Conservation (phyloP, 345 rosid species). For the Camelina neglecta region DNA sequence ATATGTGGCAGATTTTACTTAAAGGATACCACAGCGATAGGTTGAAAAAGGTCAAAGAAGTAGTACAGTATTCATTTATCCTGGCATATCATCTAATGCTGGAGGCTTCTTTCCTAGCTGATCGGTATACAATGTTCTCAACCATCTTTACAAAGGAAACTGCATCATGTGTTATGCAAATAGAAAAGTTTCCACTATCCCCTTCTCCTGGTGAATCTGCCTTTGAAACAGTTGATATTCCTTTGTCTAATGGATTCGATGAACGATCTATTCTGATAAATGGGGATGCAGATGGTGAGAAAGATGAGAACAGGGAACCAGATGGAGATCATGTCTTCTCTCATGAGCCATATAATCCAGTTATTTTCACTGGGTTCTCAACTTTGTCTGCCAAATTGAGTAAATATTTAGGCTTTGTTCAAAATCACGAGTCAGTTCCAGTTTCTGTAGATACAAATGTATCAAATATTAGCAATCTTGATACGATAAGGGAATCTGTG, state of each 20-base stretch:
- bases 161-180: slow-evolving; percentile 40
- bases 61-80: slow-evolving; percentile 67
- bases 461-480: slow-evolving; percentile 42
- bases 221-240: slow-evolving; percentile 46
- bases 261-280: slow-evolving; percentile 44
- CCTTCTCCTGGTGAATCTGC: slow-evolving; percentile 46
- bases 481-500: slow-evolving; percentile 37
- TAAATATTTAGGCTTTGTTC: slow-evolving; percentile 63
- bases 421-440: slow-evolving; percentile 53
- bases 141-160: slow-evolving; percentile 55
- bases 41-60: slow-evolving; percentile 83
- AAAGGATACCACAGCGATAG: slow-evolving; percentile 84
- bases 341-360: slow-evolving; percentile 78
- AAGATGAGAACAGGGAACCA: slow-evolving; percentile 42
- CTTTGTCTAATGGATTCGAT: slow-evolving; percentile 54
- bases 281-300: slow-evolving; percentile 44
- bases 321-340: slow-evolving; percentile 53
- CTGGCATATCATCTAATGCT: slow-evolving; percentile 86
- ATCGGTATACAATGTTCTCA: slow-evolving; percentile 81
- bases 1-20: slow-evolving; percentile 72
- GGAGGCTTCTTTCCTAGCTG: slow-evolving; percentile 91
- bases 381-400: slow-evolving; percentile 75
- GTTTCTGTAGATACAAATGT: slow-evolving; percentile 47
- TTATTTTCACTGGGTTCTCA: slow-evolving; percentile 72
- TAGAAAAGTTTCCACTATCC: slow-evolving; percentile 37